Conservation (phyloP, 1,284 basidiomycete species). For the Lignosus rhinocerotis region DNA sequence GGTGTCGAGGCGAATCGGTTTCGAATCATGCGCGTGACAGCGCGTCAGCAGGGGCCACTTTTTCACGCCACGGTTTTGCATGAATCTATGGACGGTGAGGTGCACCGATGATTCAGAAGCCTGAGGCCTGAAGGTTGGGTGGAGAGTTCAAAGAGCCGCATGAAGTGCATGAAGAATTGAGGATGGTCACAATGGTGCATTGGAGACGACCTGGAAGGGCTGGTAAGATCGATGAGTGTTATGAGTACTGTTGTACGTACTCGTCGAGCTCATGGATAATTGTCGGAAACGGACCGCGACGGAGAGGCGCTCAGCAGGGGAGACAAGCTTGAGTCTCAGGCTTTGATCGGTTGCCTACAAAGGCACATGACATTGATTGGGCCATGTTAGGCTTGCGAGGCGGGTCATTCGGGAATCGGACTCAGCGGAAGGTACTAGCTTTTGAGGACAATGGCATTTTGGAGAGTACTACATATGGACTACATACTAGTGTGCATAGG, state of each 20-base stretch:
- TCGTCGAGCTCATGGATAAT: neutral
- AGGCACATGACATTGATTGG: slow-evolving; percentile 22
- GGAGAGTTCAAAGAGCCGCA: neutral
- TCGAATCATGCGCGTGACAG: neutral
- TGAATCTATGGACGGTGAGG: no score
- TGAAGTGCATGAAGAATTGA: neutral
- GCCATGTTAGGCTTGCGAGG: neutral
- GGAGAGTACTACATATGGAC: slow-evolving; percentile 3
- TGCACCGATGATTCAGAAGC: no score
- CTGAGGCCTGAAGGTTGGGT: no score
- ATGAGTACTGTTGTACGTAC: no score
- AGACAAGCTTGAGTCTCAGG: no score
- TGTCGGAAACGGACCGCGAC: slow-evolving; percentile 2
- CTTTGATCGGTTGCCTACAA: slow-evolving; percentile 15
- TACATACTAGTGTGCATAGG: no score
- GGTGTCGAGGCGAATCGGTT: neutral
- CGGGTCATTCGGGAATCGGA: slow-evolving; percentile 12
- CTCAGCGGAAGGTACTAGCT: slow-evolving; percentile 1
- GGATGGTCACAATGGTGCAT: neutral
- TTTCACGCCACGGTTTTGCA: neutral
- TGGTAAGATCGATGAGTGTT: no score
- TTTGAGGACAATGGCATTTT: slow-evolving; percentile 15
- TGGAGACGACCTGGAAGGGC: neutral
- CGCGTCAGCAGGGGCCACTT: neutral
- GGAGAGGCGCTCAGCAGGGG: slow-evolving; percentile 1